These are phyloP conservation scores for Trichoderma gamsii DNA, from an alignment of 495 filamentous ascomycete species.

Conservation along the genomic window DNA sequence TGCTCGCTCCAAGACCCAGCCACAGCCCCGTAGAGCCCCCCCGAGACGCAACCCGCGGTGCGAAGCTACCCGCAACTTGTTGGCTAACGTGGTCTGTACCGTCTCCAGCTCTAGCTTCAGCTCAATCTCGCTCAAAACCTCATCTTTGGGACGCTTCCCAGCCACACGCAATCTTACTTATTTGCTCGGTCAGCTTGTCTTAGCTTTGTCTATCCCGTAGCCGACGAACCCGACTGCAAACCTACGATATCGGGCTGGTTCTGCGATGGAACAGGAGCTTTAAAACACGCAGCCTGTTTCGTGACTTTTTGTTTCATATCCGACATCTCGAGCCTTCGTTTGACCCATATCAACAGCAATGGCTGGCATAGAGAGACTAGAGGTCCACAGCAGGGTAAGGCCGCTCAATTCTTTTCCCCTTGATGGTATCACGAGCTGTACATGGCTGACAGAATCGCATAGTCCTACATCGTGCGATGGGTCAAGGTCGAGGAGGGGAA, in stretches of 20 bases:
- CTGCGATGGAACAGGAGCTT: background rate
- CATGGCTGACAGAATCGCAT: slow-evolving; percentile 17
- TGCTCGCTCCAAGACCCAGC: background rate
- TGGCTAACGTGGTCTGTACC: slow-evolving; percentile 3
- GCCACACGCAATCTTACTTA: background rate
- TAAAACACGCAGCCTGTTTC: slow-evolving; percentile 3
- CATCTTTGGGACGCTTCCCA: background rate
- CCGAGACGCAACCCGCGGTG: background rate
- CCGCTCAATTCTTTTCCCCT: background rate
- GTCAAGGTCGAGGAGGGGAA: slow-evolving; percentile 80
- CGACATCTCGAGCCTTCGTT: background rate
- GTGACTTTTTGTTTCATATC: background rate
- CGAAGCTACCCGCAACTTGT: background rate
- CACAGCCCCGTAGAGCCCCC: background rate
- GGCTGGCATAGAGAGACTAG: slow-evolving; percentile 94
- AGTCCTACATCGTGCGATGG: slow-evolving; percentile 99
- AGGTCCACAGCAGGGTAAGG: slow-evolving; percentile 92
- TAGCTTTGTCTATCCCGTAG: background rate
- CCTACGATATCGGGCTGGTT: background rate
- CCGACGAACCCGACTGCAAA: background rate
- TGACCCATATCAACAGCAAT: slow-evolving; percentile 41
- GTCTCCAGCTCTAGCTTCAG: slow-evolving; percentile 4
- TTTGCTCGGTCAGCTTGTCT: slow-evolving; percentile 6
- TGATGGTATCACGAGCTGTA: background rate
- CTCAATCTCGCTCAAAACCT: slow-evolving; percentile 3